A percentile compares a stretch with the other conserved stretches of the same genome.
Conservation (phyloP, 805 yeast species). For the Myxozyma sirexii region DNA sequence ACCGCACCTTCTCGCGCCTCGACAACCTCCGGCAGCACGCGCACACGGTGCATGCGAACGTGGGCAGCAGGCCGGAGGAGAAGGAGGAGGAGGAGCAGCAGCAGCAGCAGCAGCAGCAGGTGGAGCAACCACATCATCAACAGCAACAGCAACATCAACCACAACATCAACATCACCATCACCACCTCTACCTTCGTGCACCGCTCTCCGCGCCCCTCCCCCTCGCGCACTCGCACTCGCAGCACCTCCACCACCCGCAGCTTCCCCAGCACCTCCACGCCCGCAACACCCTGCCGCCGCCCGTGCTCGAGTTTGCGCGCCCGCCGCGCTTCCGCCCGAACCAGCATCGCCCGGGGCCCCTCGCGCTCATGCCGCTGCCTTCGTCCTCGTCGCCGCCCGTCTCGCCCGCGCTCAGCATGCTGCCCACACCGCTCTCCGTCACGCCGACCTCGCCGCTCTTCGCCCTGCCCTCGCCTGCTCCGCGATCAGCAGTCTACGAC, state of each 20-base stretch:
- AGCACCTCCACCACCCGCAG: not conserved
- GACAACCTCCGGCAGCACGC: constrained; percentile 91
- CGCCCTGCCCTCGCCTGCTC: constrained; percentile 7
- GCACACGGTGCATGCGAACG: constrained; percentile 75
- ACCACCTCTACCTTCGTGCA: not conserved
- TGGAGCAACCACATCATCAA: not conserved
- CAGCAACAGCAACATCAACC: constrained; percentile 1
- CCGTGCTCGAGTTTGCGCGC: constrained; percentile 8
- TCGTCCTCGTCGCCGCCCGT: constrained; percentile 6
- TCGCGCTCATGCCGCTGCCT: constrained; percentile 17
- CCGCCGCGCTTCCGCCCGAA: constrained; percentile 32
- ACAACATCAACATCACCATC: not conserved
- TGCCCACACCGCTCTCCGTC: constrained; percentile 6
- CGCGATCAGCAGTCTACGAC: constrained; percentile 1
- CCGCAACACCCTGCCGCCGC: constrained; percentile 20
- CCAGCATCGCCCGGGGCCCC: constrained; percentile 32
- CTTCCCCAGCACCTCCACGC: constrained; percentile 4
- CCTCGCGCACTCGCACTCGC: not conserved
- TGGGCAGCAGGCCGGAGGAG: constrained; percentile 35
- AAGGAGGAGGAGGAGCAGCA: not conserved
- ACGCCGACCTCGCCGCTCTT: constrained; percentile 11
- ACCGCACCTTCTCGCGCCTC: constrained; percentile 74
- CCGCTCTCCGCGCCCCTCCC: constrained; percentile 12
- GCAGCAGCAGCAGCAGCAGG: constrained; percentile 1
- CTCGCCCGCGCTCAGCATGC: constrained; percentile 3